phyloP scores from a whole-genome alignment of 2,329 filamentous ascomycete genomes.

The Diaporthe citriasiana region DNA sequence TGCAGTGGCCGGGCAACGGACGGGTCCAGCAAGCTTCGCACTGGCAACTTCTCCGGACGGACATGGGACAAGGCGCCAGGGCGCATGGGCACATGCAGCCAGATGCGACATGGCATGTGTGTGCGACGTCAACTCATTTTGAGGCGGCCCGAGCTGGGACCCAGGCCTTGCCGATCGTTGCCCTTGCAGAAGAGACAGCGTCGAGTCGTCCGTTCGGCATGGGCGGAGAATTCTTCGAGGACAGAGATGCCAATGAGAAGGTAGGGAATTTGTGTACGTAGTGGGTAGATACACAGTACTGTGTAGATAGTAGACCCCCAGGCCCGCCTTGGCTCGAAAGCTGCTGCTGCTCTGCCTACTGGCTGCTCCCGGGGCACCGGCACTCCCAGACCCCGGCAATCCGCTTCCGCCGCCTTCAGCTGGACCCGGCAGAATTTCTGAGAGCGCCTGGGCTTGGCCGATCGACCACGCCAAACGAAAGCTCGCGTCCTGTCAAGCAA shows the following conservation, averaged over 20 bases:
- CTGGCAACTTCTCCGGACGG: not conserved
- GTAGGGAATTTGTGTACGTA: too few relatives aligned
- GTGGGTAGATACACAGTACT: not conserved
- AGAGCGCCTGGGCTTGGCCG: not conserved
- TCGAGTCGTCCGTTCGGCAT: slow-evolving; percentile 12
- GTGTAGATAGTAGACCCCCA: not conserved
- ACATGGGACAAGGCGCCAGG: slow-evolving; percentile 16
- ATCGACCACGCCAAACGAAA: slow-evolving; percentile 1
- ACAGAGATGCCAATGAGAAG: not conserved
- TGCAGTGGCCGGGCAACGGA: slow-evolving; percentile 42
- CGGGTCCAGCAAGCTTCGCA: slow-evolving; percentile 25
- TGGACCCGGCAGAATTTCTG: slow-evolving; percentile 36
- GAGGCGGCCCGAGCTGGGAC: slow-evolving; percentile 40
- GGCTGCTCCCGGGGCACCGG: slow-evolving; percentile 13
- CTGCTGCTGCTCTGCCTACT: not conserved
- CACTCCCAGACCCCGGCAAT: slow-evolving; percentile 8
- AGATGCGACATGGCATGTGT: slow-evolving; percentile 24
- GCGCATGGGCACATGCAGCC: slow-evolving; percentile 13
- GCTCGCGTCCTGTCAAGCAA: not conserved
- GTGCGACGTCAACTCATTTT: slow-evolving; percentile 34
- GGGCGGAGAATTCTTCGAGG: slow-evolving; percentile 25
- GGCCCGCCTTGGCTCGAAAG: not conserved
- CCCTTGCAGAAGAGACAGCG: slow-evolving; percentile 26
- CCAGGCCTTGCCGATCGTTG: slow-evolving; percentile 22
- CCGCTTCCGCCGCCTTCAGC: slow-evolving; percentile 22